Conservation (phyloP, 306 rosid species). For the Mimosa bimucronata region DNA sequence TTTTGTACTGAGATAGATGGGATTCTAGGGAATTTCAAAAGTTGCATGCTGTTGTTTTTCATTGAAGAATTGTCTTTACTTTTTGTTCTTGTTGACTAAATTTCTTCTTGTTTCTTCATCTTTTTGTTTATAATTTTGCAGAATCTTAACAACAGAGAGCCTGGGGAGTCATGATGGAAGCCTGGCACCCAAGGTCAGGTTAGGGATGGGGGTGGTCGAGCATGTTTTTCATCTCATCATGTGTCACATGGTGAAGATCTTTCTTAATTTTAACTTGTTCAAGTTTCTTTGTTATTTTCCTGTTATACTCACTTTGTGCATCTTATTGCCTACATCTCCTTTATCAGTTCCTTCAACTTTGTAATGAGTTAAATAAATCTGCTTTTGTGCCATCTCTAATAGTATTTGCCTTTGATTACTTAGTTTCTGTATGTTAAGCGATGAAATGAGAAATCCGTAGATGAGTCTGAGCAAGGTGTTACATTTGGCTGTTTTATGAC, state of each 20-base stretch:
- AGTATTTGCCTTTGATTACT: constrained; percentile 24
- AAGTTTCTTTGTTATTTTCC: constrained; percentile 8
- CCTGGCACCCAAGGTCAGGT: constrained; percentile 68
- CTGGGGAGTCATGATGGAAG: constrained; percentile 78
- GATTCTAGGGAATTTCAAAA: constrained; percentile 27
- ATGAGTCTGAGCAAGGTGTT: constrained; percentile 27
- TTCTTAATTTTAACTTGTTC: constrained; percentile 30
- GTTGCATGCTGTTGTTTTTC: constrained; percentile 10
- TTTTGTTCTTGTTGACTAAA: constrained; percentile 28
- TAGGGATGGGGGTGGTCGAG: constrained; percentile 85
- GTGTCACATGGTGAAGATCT: constrained; percentile 63
- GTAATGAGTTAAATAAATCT: too few species aligned
- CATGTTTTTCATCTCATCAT: constrained; percentile 61
- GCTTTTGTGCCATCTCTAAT: constrained; percentile 19
- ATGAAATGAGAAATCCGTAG: constrained; percentile 27
- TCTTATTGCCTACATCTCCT: neutral
- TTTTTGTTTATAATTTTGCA: constrained; percentile 49
- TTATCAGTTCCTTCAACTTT: constrained; percentile 1
- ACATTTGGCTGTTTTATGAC: constrained; percentile 29
- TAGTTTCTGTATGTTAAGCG: constrained; percentile 6
- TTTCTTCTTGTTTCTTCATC: constrained; percentile 28
- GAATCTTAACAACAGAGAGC: constrained; percentile 76
- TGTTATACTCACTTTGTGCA: constrained; percentile 3
- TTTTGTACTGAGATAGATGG: neutral
- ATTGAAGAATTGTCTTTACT: neutral